phyloP scores from a whole-genome alignment of 2,329 filamentous ascomycete species.

The Amylocarpus encephaloides region DNA sequence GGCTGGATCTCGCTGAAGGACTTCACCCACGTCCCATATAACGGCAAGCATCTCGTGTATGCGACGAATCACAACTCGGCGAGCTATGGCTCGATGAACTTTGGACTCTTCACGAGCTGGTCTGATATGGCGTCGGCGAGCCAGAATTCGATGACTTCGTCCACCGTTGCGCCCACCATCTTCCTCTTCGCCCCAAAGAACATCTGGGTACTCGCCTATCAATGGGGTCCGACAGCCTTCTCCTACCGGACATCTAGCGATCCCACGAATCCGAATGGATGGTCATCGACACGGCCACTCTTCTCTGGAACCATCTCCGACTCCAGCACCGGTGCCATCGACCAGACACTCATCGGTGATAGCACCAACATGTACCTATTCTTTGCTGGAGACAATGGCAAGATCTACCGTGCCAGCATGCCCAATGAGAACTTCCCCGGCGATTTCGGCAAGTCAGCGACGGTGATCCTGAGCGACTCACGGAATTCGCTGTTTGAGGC shows the following conservation, averaged over 20 bases:
- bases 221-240: constrained; percentile 56
- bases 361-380: constrained; percentile 58
- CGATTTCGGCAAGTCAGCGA: constrained; percentile 47
- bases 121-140: constrained; percentile 42
- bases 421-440: constrained; percentile 56
- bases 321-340: constrained; percentile 50
- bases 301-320: constrained; percentile 48
- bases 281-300: constrained; percentile 47
- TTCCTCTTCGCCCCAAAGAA: constrained; percentile 57
- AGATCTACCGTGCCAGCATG: constrained; percentile 59
- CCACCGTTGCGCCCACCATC: constrained; percentile 52
- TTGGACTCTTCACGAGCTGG: constrained; percentile 49
- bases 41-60: constrained; percentile 56
- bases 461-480: constrained; percentile 46
- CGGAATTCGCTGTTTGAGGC: constrained; percentile 57
- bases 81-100: constrained; percentile 52
- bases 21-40: constrained; percentile 50
- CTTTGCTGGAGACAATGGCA: constrained; percentile 61
- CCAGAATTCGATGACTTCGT: constrained; percentile 45
- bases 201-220: constrained; percentile 59
- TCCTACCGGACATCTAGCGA: constrained; percentile 53
- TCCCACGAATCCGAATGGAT: constrained; percentile 50
- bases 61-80: constrained; percentile 41
- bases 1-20: constrained; percentile 57
- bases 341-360: constrained; percentile 60